Evolutionary conservation across 306 rosid species (phyloP).

Genomic region (Senna siamea): DNA sequence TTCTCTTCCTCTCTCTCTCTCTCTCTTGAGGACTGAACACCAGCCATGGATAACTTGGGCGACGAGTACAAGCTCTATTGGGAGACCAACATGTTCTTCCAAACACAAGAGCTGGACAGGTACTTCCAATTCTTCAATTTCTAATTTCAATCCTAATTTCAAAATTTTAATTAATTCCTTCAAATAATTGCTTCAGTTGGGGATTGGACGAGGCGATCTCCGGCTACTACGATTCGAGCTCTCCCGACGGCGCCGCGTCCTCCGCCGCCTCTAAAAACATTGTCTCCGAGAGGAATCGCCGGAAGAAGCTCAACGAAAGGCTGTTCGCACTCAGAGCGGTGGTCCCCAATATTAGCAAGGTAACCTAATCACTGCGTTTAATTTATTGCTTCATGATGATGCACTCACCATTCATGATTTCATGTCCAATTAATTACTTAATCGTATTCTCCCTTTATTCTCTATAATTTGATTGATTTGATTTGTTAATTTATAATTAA

Average conservation of each 20-base stretch:
- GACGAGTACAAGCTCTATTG: conserved; percentile 57
- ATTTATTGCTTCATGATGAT: too few relatives aligned
- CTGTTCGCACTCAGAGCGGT: conserved; percentile 80
- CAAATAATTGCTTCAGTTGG: conserved; percentile 51
- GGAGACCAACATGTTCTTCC: conserved; percentile 60
- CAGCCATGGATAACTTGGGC: not conserved
- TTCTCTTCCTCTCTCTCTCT: not conserved
- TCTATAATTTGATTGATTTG: too few relatives aligned
- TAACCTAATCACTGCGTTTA: too few relatives aligned
- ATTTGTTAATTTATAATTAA: too few relatives aligned
- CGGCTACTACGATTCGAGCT: conserved; percentile 75
- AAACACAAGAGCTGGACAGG: conserved; percentile 65
- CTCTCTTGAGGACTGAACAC: not conserved
- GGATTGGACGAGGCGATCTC: conserved; percentile 63
- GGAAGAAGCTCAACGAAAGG: conserved; percentile 82
- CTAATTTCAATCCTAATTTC: too few relatives aligned
- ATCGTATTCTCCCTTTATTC: too few relatives aligned
- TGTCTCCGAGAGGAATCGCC: conserved; percentile 76
- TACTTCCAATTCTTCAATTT: too few relatives aligned
- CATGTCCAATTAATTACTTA: too few relatives aligned
- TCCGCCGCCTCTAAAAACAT: conserved; percentile 75
- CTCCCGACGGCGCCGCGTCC: conserved; percentile 75
- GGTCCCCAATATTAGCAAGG: conserved; percentile 91
- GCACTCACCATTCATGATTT: too few relatives aligned
- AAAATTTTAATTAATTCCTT: too few relatives aligned